phyloP scores from a whole-genome alignment of 2,329 filamentous ascomycete genomes.

The Westerdykella aurantiaca region DNA sequence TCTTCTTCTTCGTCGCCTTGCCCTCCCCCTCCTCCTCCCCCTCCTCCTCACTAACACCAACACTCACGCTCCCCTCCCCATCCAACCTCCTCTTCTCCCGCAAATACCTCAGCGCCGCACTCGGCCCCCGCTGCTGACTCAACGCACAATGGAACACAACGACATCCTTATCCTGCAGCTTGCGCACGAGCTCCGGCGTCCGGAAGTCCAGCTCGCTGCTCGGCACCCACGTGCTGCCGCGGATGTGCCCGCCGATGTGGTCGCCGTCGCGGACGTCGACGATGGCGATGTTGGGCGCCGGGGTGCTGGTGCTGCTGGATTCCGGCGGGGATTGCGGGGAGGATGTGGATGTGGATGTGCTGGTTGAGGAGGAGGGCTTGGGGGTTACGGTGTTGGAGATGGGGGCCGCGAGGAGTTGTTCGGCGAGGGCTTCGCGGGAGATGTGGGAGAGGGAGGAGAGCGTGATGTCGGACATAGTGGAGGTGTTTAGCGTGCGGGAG shows the following conservation, averaged over 20 bases:
- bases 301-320: conserved; percentile 13
- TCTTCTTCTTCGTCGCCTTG: conserved; percentile 9
- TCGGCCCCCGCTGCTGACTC: conserved; percentile 83
- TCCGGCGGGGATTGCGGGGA: conserved; percentile 9
- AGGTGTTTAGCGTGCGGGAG: not conserved
- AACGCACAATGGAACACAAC: conserved; percentile 94
- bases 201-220: conserved; percentile 65
- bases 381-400: not conserved
- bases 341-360: conserved; percentile 25
- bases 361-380: conserved; percentile 10
- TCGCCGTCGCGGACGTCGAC: conserved; percentile 90
- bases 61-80: conserved; percentile 12
- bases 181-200: conserved; percentile 76
- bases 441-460: conserved; percentile 63
- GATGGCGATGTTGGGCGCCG: conserved; percentile 53
- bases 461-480: conserved; percentile 48
- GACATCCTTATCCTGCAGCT: conserved; percentile 67
- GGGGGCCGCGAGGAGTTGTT: conserved; percentile 29
- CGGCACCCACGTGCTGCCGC: conserved; percentile 68
- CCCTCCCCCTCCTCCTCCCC: conserved; percentile 10
- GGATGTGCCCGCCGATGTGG: conserved; percentile 86
- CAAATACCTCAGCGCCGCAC: conserved; percentile 74
- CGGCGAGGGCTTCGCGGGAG: conserved; percentile 59
- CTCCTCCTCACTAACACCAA: conserved; percentile 13
- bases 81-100: conserved; percentile 58